A percentile compares a stretch with the other conserved stretches of the same genome.
These are phyloP conservation scores for Pyrrhoderma lamaoense DNA, from an alignment of 1,284 basidiomycete species.

Conservation along the genomic window DNA sequence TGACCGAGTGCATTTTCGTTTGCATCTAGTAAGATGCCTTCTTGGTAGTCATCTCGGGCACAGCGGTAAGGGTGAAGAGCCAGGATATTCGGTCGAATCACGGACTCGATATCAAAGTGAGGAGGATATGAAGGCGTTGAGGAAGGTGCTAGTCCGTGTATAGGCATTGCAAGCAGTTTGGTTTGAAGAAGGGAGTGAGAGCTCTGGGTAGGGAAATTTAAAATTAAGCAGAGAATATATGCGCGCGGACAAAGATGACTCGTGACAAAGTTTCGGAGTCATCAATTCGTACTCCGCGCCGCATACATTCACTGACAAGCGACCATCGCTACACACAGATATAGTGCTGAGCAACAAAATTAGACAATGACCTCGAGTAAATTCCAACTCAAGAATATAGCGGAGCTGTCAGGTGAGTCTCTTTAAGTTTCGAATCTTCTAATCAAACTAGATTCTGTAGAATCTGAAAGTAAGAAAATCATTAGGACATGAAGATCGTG, in stretches of 20 bases:
- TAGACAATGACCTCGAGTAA: background rate
- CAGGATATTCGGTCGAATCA: conserved; percentile 92
- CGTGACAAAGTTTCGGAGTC: background rate
- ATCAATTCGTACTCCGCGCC: too few species aligned
- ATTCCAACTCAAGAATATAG: conserved; percentile 13
- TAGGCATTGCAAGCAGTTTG: conserved; percentile 31
- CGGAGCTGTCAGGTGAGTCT: conserved; percentile 16
- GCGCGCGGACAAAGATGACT: conserved; percentile 1
- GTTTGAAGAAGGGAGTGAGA: background rate
- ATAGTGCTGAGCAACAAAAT: background rate
- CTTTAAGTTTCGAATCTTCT: background rate
- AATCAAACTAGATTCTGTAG: too few species aligned
- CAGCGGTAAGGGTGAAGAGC: conserved; percentile 90
- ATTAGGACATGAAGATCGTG: conserved; percentile 76
- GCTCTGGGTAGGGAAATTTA: too few species aligned
- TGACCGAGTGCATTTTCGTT: conserved; percentile 96
- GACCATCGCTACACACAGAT: too few species aligned
- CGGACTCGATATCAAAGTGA: conserved; percentile 77
- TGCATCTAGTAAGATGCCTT: conserved; percentile 93
- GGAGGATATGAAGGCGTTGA: conserved; percentile 47
- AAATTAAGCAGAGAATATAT: conserved; percentile 4
- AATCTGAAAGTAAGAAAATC: background rate
- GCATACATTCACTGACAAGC: too few species aligned
- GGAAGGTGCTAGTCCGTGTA: conserved; percentile 37
- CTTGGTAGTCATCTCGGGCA: conserved; percentile 92